Evolutionary conservation across 495 filamentous ascomycete genomes (phyloP).

Genomic region (Neurospora africana): DNA sequence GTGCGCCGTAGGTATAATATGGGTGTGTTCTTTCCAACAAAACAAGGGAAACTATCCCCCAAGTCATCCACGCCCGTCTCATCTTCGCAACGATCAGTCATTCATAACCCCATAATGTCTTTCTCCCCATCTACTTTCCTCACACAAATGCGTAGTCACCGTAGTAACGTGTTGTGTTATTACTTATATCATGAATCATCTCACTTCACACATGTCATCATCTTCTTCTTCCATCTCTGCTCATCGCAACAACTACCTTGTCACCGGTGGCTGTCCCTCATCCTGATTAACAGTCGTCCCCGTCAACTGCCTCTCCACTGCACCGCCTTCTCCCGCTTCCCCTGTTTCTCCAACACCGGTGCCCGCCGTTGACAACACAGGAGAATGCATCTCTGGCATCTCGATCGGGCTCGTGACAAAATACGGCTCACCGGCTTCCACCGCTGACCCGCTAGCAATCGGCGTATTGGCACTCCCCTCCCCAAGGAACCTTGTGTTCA

Average conservation of each 20-base stretch:
- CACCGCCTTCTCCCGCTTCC: background rate
- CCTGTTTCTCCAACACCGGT: background rate
- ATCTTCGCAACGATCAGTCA: background rate
- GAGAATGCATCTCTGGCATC: background rate
- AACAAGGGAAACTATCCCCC: background rate
- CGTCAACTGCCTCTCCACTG: background rate
- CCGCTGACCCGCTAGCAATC: background rate
- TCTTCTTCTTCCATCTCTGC: background rate
- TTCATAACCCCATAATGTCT: background rate
- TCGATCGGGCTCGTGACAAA: background rate
- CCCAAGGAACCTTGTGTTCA: background rate
- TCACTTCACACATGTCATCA: background rate
- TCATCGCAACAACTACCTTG: background rate
- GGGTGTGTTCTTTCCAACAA: background rate
- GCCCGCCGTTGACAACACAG: background rate
- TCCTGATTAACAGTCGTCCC: background rate
- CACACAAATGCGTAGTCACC: background rate
- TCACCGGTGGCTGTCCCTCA: background rate
- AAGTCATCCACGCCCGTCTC: background rate
- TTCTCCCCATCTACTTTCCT: background rate
- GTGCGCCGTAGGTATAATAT: background rate
- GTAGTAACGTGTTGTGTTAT: background rate
- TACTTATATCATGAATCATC: background rate
- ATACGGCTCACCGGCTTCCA: background rate
- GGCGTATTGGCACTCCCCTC: background rate